These are phyloP conservation scores for Phytophthora litchii DNA, from an alignment of 352 stramenopile genomes.

Conservation along the genomic window DNA sequence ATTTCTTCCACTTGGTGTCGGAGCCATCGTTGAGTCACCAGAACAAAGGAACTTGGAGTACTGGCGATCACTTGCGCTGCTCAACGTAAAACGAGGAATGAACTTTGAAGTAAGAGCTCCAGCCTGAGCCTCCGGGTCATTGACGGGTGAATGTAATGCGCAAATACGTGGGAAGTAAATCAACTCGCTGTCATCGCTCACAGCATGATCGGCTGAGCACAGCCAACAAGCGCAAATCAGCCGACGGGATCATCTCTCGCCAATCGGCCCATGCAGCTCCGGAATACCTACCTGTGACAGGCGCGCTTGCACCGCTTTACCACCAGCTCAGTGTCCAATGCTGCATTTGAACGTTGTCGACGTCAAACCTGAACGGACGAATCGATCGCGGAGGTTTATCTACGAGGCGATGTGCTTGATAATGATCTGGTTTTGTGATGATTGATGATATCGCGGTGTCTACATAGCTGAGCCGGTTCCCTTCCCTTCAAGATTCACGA, in stretches of 20 bases:
- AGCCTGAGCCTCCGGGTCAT: too few relatives aligned
- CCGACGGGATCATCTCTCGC: constrained; percentile 10
- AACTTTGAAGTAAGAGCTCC: neutral
- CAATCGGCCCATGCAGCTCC: constrained; percentile 18
- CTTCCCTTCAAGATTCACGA: constrained; percentile 3
- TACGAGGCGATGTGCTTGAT: constrained; percentile 9
- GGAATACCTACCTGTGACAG: constrained; percentile 23
- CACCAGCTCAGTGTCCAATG: constrained; percentile 10
- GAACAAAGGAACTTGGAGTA: neutral
- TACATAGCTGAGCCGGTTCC: constrained; percentile 9
- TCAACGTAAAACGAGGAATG: constrained; percentile 23
- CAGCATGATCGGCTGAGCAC: constrained; percentile 25
- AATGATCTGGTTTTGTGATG: constrained; percentile 8
- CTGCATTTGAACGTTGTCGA: neutral
- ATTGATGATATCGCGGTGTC: constrained; percentile 2
- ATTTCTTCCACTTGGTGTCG: constrained; percentile 16
- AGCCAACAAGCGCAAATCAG: constrained; percentile 22
- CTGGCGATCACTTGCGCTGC: constrained; percentile 7
- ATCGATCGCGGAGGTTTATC: constrained; percentile 9
- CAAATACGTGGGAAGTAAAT: constrained; percentile 2
- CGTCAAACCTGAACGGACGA: constrained; percentile 11
- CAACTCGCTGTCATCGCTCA: constrained; percentile 3
- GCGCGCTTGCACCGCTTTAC: constrained; percentile 10
- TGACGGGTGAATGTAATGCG: neutral
- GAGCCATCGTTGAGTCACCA: constrained; percentile 8